Percentiles rank a stretch among this genome's conserved stretches.
Conservation (phyloP, 75 land plant species). For the Sequoiadendron giganteum region DNA sequence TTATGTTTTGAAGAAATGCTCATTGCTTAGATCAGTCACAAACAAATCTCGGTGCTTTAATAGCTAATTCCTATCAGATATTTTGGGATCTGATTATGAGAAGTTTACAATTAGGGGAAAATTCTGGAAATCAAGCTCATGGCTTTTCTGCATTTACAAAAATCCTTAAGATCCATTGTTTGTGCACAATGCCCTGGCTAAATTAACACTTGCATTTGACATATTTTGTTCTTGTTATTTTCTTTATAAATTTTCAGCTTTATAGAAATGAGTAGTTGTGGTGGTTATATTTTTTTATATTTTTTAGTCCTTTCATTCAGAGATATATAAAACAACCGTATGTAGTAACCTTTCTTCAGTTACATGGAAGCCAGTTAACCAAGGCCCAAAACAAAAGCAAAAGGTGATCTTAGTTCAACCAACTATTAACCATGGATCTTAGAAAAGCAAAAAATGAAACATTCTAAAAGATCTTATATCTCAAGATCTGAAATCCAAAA, state of each 20-base stretch:
- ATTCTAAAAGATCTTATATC: background rate
- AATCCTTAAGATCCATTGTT: background rate
- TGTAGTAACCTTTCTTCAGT: background rate
- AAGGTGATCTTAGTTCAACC: background rate
- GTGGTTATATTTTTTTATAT: background rate
- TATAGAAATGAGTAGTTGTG: background rate
- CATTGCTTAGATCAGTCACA: background rate
- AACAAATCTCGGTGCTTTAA: background rate
- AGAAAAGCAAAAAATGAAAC: background rate
- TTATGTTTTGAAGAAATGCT: background rate
- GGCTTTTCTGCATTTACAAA: background rate
- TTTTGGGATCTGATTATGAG: background rate
- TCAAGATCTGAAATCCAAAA: background rate
- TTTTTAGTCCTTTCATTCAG: background rate
- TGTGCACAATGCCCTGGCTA: background rate
- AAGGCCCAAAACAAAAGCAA: background rate
- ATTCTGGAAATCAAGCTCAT: background rate
- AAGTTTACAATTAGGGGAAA: background rate
- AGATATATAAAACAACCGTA: background rate
- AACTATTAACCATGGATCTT: background rate
- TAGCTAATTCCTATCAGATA: background rate
- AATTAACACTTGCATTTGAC: background rate
- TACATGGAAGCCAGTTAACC: background rate
- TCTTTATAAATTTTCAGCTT: background rate
- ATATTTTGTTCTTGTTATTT: background rate